Evolutionary conservation across 345 rosid species (phyloP), one percentile per base, ranked within the genome.

Genomic region (Arabidopsis suecica): DNA sequence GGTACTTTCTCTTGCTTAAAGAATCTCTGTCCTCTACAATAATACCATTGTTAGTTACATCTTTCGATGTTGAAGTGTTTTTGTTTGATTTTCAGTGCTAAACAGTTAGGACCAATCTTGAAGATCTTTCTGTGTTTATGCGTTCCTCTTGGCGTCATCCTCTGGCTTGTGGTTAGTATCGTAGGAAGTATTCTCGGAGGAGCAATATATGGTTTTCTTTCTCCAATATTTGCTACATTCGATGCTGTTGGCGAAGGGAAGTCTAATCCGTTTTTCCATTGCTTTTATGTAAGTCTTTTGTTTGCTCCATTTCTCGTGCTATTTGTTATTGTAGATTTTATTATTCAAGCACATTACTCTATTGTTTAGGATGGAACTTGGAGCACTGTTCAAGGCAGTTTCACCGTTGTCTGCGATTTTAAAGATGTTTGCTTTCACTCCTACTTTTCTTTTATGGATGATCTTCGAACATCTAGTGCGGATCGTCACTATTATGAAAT

Each of bases 171-270:
- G 44, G 61, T 88, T 71, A 82, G 89, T 73, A 84, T 95, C 71
- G 63, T 71, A 33, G 97, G 90, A 78, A 90, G 98, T 48, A 23
- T 86, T 40, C 32, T 87, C 3, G 92, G 91, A 34, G 98, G 99
- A 55, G 76, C 82, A 9, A 34, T 84, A 11, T 90, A 89, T 68
- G 98, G 97, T 30, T 83, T 92, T 74, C 86, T 95, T 61, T 88
- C 97, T 2, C 99, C 99, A 33, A 84, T 89, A 50, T 95, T 90
- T 69, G 96, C 97, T 44, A 95, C 99, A 20, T 95, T 95, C 65
- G 91, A 86, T 76, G 99, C 94, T 41, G 89, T 95, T 65, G 98
- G 98, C 40, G 93, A 90, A 79, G 96, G 97, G 79, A 95, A 95
- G 78, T 78, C 83, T 34, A 62, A 87, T 56, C 74, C 81, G 34